These are phyloP conservation scores for Fusarium euwallaceae DNA, from an alignment of 2,329 filamentous ascomycete genomes.

Conservation along the genomic window DNA sequence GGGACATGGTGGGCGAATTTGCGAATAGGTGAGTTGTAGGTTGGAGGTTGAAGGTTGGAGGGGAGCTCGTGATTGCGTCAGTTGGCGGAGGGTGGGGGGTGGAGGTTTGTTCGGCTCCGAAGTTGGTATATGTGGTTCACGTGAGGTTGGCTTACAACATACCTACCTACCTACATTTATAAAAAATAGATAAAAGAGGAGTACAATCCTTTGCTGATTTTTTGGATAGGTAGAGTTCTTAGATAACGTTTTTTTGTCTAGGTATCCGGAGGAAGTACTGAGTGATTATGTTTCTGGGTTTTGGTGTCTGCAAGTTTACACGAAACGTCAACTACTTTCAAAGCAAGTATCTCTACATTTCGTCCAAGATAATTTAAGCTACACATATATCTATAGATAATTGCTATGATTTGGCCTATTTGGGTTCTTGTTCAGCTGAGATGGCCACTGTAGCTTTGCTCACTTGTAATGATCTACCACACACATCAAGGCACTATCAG, in stretches of 20 bases:
- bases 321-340: not conserved
- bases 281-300: not conserved
- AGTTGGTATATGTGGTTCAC: not conserved
- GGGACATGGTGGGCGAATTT: slow-evolving; percentile 64
- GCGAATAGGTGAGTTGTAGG: not conserved
- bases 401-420: no score
- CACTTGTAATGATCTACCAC: not conserved
- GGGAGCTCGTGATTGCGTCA: slow-evolving; percentile 33
- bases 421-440: not conserved
- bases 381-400: no score
- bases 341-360: not conserved
- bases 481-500: not conserved
- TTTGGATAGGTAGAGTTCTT: not conserved
- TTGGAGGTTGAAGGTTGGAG: not conserved
- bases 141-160: not conserved
- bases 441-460: not conserved
- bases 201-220: not conserved
- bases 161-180: not conserved
- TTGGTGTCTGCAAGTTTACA: not conserved
- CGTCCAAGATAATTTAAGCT: no score
- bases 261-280: not conserved
- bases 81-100: slow-evolving; percentile 23
- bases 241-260: not conserved
- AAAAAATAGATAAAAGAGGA: not conserved
- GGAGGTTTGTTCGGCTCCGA: not conserved